phyloP scores from a whole-genome alignment of 2,329 filamentous ascomycete species.

The Diaporthe citrichinensis region DNA sequence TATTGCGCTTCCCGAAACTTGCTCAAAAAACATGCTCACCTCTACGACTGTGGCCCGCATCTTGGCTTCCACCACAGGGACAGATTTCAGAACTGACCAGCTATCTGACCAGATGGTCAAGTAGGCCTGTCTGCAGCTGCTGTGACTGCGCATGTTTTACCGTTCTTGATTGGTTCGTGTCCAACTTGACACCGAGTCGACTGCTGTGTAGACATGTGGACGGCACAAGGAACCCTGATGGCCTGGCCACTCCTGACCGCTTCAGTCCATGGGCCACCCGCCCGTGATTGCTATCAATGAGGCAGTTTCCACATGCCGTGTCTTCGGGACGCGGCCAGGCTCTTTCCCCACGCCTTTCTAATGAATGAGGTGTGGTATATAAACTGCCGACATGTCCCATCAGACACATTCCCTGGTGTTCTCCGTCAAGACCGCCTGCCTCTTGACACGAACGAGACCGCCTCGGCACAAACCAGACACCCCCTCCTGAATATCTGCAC shows the following conservation, averaged over 20 bases:
- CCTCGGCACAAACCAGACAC: neutral
- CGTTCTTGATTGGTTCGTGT: slow-evolving; percentile 13
- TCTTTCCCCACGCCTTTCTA: neutral
- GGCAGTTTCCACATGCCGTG: slow-evolving; percentile 24
- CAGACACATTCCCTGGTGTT: neutral
- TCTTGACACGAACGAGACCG: slow-evolving; percentile 8
- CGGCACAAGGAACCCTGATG: slow-evolving; percentile 10
- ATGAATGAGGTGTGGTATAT: neutral
- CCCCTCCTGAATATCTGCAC: neutral
- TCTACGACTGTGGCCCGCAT: slow-evolving; percentile 7
- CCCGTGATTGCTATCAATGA: neutral
- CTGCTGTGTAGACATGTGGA: neutral
- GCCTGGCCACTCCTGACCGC: slow-evolving; percentile 15
- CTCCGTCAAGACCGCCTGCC: neutral
- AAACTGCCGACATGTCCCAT: neutral
- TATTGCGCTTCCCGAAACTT: slow-evolving; percentile 29
- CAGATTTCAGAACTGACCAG: slow-evolving; percentile 28
- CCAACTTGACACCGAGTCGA: neutral
- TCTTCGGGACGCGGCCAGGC: neutral
- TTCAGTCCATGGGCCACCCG: neutral
- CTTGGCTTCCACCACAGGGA: slow-evolving; percentile 13
- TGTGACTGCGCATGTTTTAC: slow-evolving; percentile 26
- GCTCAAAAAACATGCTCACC: slow-evolving; percentile 38
- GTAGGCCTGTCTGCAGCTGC: neutral
- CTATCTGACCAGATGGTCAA: slow-evolving; percentile 3